Evolutionary conservation across 2,329 filamentous ascomycete genomes (phyloP).

Genomic region (Chrysoporthe deuterocubensis): DNA sequence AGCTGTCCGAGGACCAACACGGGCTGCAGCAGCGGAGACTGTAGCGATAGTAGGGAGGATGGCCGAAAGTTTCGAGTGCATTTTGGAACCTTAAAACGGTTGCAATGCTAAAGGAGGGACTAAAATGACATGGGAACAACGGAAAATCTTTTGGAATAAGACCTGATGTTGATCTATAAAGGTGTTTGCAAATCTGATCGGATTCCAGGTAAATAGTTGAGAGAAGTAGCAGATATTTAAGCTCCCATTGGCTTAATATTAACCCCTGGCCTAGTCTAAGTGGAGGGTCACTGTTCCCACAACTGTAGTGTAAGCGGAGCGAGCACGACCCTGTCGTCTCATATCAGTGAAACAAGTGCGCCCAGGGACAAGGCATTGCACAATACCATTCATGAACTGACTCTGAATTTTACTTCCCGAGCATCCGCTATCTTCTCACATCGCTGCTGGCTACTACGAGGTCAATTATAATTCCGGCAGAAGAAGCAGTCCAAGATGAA

Average conservation of each 20-base stretch:
- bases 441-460: not conserved
- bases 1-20: not conserved
- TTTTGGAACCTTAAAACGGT: slow-evolving; percentile 12
- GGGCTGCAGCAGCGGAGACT: not conserved
- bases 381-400: not conserved
- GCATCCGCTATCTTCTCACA: not conserved
- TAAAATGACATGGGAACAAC: not conserved
- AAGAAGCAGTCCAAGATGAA: not conserved
- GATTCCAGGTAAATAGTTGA: not conserved
- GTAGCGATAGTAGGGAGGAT: slow-evolving; percentile 19
- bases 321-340: slow-evolving; percentile 15
- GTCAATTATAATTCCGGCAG: not conserved
- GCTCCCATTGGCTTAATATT: not conserved
- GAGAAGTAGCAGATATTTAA: not conserved
- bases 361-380: slow-evolving; percentile 4
- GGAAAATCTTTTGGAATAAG: not conserved
- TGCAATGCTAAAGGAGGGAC: not conserved
- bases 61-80: slow-evolving; percentile 16
- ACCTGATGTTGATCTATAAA: not conserved
- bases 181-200: not conserved
- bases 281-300: slow-evolving; percentile 13
- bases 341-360: slow-evolving; percentile 26
- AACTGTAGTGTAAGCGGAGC: slow-evolving; percentile 3
- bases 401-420: too few relatives aligned
- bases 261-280: not conserved